Percentiles rank a stretch among this genome's conserved stretches.
Evolutionary conservation across 73 alveolate genomes (phyloP).

Genomic region (Paramecium biaurelia): DNA sequence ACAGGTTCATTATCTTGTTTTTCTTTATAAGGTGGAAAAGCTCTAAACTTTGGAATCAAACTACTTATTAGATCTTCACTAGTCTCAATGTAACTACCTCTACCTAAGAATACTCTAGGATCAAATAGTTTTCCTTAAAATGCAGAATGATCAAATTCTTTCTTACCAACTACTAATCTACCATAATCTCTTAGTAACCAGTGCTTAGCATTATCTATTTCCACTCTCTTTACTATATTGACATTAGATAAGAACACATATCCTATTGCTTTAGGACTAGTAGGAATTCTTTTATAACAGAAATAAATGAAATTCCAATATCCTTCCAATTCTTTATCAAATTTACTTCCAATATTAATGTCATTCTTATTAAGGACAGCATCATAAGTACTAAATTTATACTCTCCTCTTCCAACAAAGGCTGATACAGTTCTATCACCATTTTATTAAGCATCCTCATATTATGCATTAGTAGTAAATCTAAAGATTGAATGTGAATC

Average conservation of each 20-base stretch:
- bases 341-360: background rate
- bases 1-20: conserved; percentile 26
- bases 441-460: background rate
- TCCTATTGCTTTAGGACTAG: background rate
- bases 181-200: conserved; percentile 39
- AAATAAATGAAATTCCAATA: conserved; percentile 24
- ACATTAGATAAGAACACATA: background rate
- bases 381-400: conserved; percentile 17
- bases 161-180: background rate
- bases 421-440: conserved; percentile 13
- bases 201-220: background rate
- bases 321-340: conserved; percentile 26
- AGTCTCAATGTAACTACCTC: background rate
- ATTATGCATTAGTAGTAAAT: background rate
- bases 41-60: conserved; percentile 27
- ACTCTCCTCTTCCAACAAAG: background rate
- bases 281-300: background rate
- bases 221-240: background rate
- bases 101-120: background rate
- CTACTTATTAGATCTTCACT: background rate
- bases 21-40: conserved; percentile 4
- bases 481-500: conserved; percentile 24
- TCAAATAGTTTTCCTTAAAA: conserved; percentile 22
- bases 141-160: conserved; percentile 1
- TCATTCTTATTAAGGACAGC: background rate